Percentiles rank a stretch among this genome's conserved stretches.
These are phyloP conservation scores for Mycosphaerelloides madeirae DNA, from an alignment of 2,329 filamentous ascomycete genomes.

Conservation along the genomic window DNA sequence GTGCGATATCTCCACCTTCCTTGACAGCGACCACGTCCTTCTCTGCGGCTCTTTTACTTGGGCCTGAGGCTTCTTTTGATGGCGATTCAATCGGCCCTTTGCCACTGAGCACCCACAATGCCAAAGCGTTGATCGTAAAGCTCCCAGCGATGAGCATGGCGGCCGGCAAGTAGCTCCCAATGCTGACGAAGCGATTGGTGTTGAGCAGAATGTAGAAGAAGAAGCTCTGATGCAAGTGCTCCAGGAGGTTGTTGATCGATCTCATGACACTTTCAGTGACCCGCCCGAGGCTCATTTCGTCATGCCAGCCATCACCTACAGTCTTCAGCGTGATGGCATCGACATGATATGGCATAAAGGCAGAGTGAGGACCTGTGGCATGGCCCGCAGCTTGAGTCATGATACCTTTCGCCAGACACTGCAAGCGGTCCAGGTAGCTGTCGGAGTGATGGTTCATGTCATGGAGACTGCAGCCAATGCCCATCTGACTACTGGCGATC, in stretches of 20 bases:
- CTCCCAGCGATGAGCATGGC: slow-evolving; percentile 96
- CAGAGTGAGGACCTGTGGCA: slow-evolving; percentile 84
- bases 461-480: slow-evolving; percentile 76
- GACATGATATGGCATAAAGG: slow-evolving; percentile 96
- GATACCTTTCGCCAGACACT: slow-evolving; percentile 90
- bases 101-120: slow-evolving; percentile 88
- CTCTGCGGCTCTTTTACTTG: slow-evolving; percentile 32
- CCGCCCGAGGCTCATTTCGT: slow-evolving; percentile 92
- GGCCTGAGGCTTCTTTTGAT: slow-evolving; percentile 12
- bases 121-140: slow-evolving; percentile 92
- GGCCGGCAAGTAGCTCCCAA: slow-evolving; percentile 92
- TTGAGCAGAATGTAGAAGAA: slow-evolving; percentile 98
- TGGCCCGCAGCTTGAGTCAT: slow-evolving; percentile 84
- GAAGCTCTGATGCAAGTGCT: slow-evolving; percentile 97
- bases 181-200: slow-evolving; percentile 88
- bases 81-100: slow-evolving; percentile 25
- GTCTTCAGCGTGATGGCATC: slow-evolving; percentile 92
- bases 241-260: slow-evolving; percentile 91
- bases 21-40: slow-evolving; percentile 34
- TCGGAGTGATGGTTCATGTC: slow-evolving; percentile 75
- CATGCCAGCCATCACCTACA: slow-evolving; percentile 87
- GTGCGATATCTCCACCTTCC: slow-evolving; percentile 32
- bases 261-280: slow-evolving; percentile 86
- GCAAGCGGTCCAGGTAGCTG: slow-evolving; percentile 73
- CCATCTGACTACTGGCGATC: slow-evolving; percentile 88